Base-by-base conservation (phyloP, 2,329 filamentous ascomycete genomes). In the Penicillium carneum region DNA sequence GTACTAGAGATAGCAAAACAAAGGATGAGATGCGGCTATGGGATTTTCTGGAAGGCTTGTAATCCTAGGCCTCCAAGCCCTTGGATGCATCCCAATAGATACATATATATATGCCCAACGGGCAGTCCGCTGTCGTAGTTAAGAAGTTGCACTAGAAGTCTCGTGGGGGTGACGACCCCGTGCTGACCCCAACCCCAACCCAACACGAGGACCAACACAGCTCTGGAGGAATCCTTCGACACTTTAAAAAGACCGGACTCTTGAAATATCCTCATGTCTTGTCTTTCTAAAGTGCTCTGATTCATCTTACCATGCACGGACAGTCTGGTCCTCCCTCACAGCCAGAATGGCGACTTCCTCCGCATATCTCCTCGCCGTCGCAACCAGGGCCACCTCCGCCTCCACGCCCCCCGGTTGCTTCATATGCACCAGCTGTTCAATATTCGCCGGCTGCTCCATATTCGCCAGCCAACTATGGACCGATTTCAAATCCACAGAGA, bases 321-420 rank as follows among this genome's bases (percentile, higher is more conserved):
- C 72, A 72, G 53, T 49, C 69, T 20, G 66, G 68, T 63, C 63
- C 69, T 56, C 67, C 76, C 47, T 64, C 73, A 14, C 73, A 75
- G 53, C 77, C 78, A 46, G 77, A 79, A 74, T 80, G 77, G 77
- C 75, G 75, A 62, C 63, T 72, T 43, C 65, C 71, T 38, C 51
- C 69, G 18, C 71, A 68, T 50, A 68, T 64, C 12, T 61, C 72
- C 26, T 60, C 65, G 54, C 59, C 66, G 33, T 51, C 59, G 26
- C 59, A 65, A n/a, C 50, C 62, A 33, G 61, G 62, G 38, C 64
- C 66, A 23, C 67, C 67, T 3, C 71, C 68, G 49, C 71, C 67
- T 12, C 71, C 69, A 31, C 56, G 56, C 11, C 66, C 69, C 4
- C 60, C 64, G n/a, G 59, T 46, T 41, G 36, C 69, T 56, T 59